Percentiles rank a stretch among this genome's conserved stretches.
Conservation (phyloP, 2,329 filamentous ascomycete genomes). For the Fusarium udum region DNA sequence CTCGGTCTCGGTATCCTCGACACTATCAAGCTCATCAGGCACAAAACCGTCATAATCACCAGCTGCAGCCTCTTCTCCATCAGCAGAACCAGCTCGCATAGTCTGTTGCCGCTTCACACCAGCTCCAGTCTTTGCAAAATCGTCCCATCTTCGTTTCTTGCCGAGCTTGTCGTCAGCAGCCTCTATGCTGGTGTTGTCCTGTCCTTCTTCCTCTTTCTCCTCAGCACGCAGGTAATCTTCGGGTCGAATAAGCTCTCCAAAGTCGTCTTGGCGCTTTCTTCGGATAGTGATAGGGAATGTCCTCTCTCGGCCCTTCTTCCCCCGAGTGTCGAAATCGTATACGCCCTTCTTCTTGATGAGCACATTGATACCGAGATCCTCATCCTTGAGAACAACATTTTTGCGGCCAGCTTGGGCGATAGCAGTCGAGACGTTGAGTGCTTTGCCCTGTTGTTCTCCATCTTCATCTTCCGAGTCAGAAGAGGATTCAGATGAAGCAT, state of each 20-base stretch:
- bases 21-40: constrained; percentile 66
- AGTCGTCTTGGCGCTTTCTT: constrained; percentile 84
- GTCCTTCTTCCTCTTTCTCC: constrained; percentile 81
- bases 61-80: constrained; percentile 54
- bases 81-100: constrained; percentile 54
- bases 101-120: constrained; percentile 68
- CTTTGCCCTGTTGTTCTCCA: constrained; percentile 88
- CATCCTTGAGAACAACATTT: constrained; percentile 86
- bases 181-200: constrained; percentile 55
- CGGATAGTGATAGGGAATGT: constrained; percentile 90
- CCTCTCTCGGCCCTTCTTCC: constrained; percentile 90
- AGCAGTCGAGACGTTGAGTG: constrained; percentile 86
- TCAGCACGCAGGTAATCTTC: constrained; percentile 95
- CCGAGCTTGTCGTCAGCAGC: constrained; percentile 73
- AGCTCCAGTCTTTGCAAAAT: constrained; percentile 54
- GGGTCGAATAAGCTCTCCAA: constrained; percentile 90
- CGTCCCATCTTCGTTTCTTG: constrained; percentile 95
- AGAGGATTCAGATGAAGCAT: constrained; percentile 85
- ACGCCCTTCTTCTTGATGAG: constrained; percentile 87
- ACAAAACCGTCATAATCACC: constrained; percentile 49
- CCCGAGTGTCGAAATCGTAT: constrained; percentile 92
- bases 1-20: constrained; percentile 64
- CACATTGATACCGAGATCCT: constrained; percentile 91
- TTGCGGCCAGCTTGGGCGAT: constrained; percentile 85
- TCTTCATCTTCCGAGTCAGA: constrained; percentile 90